Conservation (phyloP, 148 eudicot species). For the Arctostaphylos glauca region DNA sequence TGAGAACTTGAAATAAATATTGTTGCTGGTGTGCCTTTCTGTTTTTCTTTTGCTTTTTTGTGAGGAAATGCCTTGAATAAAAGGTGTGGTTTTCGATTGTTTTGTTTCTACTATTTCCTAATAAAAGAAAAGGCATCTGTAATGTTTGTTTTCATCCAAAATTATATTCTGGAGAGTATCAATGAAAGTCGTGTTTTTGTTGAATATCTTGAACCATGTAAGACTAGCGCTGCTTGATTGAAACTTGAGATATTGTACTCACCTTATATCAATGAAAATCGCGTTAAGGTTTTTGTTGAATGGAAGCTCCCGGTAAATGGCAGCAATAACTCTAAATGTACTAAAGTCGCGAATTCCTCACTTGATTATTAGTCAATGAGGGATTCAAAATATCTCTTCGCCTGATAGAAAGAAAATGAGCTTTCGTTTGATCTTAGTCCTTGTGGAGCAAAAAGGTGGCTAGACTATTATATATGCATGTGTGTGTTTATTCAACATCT, state of each 20-base stretch:
- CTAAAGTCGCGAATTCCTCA: neutral
- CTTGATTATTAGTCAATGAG: conserved; percentile 8
- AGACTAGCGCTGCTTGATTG: no score
- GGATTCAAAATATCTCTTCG: neutral
- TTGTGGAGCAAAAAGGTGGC: neutral
- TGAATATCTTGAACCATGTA: no score
- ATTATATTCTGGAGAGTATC: no score
- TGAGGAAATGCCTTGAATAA: neutral
- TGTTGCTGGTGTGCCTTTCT: neutral
- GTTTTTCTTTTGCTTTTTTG: neutral
- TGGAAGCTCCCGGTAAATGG: no score
- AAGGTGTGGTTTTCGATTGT: neutral
- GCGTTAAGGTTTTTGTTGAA: no score
- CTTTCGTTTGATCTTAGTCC: neutral
- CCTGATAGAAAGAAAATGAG: neutral
- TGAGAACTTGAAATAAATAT: no score
- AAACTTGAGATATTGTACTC: no score
- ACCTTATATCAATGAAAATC: no score
- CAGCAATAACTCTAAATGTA: no score
- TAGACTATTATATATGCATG: neutral
- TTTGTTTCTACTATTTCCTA: neutral
- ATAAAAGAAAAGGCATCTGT: neutral
- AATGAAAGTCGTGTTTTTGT: no score
- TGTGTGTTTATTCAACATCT: no score
- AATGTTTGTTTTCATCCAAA: no score